phyloP scores from a whole-genome alignment of 768 basidiomycete genomes.

The Boletus reticulatus region DNA sequence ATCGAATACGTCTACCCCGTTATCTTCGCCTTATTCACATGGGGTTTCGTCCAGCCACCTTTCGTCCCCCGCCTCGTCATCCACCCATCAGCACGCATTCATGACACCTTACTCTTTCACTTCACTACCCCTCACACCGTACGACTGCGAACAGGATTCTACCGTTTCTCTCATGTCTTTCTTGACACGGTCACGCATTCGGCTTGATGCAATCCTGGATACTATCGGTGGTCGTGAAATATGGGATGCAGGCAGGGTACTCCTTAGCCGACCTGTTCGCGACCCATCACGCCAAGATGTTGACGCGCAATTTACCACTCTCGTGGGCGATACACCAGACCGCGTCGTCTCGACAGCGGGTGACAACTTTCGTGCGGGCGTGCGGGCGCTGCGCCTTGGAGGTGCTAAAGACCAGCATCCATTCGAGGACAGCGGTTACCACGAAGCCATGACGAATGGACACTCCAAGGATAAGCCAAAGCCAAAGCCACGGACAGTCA shows the following conservation, averaged over 20 bases:
- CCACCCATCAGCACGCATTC: slow-evolving; percentile 25
- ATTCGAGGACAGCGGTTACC: slow-evolving; percentile 26
- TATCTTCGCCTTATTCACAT: slow-evolving; percentile 30
- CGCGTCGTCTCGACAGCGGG: slow-evolving; percentile 65
- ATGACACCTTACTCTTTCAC: slow-evolving; percentile 30
- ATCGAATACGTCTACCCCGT: slow-evolving; percentile 30
- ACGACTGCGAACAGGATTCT: slow-evolving; percentile 27
- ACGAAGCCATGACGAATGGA: slow-evolving; percentile 17
- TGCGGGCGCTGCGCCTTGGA: slow-evolving; percentile 52
- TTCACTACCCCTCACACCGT: slow-evolving; percentile 28
- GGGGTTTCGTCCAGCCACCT: slow-evolving; percentile 23
- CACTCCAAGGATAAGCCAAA: slow-evolving; percentile 31
- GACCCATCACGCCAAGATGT: slow-evolving; percentile 29
- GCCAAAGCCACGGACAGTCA: slow-evolving; percentile 44
- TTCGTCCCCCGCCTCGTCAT: slow-evolving; percentile 25
- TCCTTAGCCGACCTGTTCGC: slow-evolving; percentile 44
- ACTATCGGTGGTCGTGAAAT: slow-evolving; percentile 78
- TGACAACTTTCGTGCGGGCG: slow-evolving; percentile 71
- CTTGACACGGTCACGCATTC: slow-evolving; percentile 26
- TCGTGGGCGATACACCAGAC: slow-evolving; percentile 69
- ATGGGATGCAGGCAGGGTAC: slow-evolving; percentile 68
- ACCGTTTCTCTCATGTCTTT: slow-evolving; percentile 25
- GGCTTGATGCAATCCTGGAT: slow-evolving; percentile 81
- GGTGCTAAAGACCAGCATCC: slow-evolving; percentile 28
- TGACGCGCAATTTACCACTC: slow-evolving; percentile 68